Conservation (phyloP, 306 rosid genomes). For the Arachis hypogaea region DNA sequence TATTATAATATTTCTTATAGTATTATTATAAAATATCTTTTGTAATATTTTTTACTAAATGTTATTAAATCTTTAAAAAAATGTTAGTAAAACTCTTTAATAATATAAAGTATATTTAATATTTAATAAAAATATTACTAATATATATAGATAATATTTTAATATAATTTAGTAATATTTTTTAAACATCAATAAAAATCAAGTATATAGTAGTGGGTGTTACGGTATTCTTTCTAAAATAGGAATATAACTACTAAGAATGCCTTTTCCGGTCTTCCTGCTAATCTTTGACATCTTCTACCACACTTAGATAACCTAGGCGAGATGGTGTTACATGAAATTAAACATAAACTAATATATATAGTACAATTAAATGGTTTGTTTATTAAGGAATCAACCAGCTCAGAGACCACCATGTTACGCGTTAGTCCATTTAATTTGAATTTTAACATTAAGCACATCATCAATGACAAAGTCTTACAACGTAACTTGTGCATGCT, state of each 20-base stretch:
- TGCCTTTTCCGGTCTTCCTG: not conserved
- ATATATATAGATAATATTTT: too few species aligned
- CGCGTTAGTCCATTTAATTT: slow-evolving; percentile 15
- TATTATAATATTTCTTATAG: too few species aligned
- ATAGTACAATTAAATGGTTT: not conserved
- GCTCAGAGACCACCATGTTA: not conserved
- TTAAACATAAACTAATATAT: not conserved
- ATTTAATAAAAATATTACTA: too few species aligned
- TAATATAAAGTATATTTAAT: too few species aligned
- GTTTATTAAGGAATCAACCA: not conserved
- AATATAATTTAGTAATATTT: too few species aligned
- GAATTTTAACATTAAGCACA: not conserved
- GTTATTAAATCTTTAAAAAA: too few species aligned
- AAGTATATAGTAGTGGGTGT: not conserved
- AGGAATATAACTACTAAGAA: not conserved
- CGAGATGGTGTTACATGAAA: not conserved
- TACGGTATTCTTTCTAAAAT: not conserved
- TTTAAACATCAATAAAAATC: too few species aligned
- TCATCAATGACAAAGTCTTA: not conserved
- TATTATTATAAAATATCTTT: too few species aligned
- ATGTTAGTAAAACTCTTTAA: too few species aligned
- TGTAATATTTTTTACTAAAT: too few species aligned
- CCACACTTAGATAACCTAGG: not conserved
- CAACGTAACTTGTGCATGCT: not conserved
- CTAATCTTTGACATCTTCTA: not conserved